Evolutionary conservation across 1,284 basidiomycete genomes (phyloP).

Genomic region (Marasmius fiardii): DNA sequence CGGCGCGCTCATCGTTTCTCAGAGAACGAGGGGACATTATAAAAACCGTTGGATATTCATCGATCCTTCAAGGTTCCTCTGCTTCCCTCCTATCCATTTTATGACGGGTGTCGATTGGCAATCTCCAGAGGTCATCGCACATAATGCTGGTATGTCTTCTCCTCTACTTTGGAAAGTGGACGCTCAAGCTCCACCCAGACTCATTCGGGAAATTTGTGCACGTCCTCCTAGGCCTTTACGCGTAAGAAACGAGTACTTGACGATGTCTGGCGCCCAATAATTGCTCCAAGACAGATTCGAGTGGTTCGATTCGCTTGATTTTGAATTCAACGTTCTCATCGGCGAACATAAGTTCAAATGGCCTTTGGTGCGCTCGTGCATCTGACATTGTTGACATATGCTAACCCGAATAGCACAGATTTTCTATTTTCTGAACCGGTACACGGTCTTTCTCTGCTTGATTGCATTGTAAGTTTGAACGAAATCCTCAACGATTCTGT

Average conservation of each 20-base stretch:
- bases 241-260: slow-evolving; percentile 35
- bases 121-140: slow-evolving; percentile 45
- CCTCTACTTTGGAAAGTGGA: background rate
- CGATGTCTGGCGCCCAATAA: background rate
- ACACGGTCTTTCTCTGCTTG: slow-evolving; percentile 61
- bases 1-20: no score
- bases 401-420: slow-evolving; percentile 34
- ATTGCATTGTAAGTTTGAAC: slow-evolving; percentile 60
- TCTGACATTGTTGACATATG: background rate
- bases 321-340: slow-evolving; percentile 63
- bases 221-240: slow-evolving; percentile 60
- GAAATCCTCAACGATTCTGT: no score
- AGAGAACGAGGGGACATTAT: no score
- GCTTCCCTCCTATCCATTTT: no score
- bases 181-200: slow-evolving; percentile 26
- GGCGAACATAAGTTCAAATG: slow-evolving; percentile 58
- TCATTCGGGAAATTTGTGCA: slow-evolving; percentile 67
- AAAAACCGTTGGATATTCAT: no score
- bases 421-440: slow-evolving; percentile 74
- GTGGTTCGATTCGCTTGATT: slow-evolving; percentile 57
- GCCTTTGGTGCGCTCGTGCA: slow-evolving; percentile 45
- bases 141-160: slow-evolving; percentile 40
- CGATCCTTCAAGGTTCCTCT: no score
- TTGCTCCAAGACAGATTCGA: slow-evolving; percentile 44
- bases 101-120: slow-evolving; percentile 42